Base-by-base conservation (phyloP, 2,329 filamentous ascomycete genomes). In the Trichoderma sp. region DNA sequence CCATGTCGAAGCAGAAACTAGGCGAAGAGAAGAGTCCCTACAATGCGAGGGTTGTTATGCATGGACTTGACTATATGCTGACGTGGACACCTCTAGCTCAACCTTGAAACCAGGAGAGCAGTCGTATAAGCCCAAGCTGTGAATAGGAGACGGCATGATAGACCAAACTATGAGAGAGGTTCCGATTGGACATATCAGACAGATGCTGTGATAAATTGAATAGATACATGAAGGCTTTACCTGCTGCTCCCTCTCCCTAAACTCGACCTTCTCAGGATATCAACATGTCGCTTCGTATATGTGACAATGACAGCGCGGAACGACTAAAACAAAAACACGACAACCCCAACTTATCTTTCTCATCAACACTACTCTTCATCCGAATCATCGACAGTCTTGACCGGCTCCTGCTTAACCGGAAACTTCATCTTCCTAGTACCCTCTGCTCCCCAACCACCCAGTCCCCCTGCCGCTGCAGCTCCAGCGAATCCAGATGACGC, bases 371-470 rank as follows among this genome's bases (percentile, higher is more conserved):
- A 63, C 21, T 63, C 62, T 50, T 74, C 75, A 45, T 27, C 74
- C 45, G 59, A 65, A 63, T 68, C 75, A 14, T 68, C 75, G 3
- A 75, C 35, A 24, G 50, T 35, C 71, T 76, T 71, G 1, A 6
- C 24, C 6, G 64, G 29, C 41, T 59, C 27, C 74, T 75, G 75
- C 18, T 66, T 21, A 4, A 83, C 83, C 18, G 84, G 83, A 75
- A 82, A 84, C 79, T 85, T 85, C 81, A 85, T 80, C 11, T 83
- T 83, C 41, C 81, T 66, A 78, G 81, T 8, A 80, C 79, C 33
- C 77, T 72, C 76, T 0, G 77, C 77, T 0, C 84, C 84, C 84
- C 83, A 85, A 4, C 84, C 84, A 2, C 84, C 84, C 35, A 75
- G 76, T 1, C 83, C 84, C 1, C 77, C 81, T 0, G 78, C 82